Percentiles rank a stretch among this genome's conserved stretches.
phyloP scores from a whole-genome alignment of 192 early-diverging fungal species.

The Funneliformis mosseae region DNA sequence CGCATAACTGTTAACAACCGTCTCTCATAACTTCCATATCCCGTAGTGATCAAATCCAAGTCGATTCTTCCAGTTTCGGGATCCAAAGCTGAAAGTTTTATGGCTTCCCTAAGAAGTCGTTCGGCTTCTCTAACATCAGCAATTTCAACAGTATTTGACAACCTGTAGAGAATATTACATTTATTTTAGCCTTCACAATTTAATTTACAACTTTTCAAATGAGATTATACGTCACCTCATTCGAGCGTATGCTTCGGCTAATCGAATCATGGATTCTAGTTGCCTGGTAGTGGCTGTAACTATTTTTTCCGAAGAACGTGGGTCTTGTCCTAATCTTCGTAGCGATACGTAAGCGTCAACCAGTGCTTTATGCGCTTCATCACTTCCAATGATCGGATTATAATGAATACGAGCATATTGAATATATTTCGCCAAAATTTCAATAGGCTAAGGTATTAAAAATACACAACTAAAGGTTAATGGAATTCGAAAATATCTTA shows the following conservation, averaged over 20 bases:
- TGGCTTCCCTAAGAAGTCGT: conserved; percentile 81
- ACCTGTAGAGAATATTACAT: conserved; percentile 36
- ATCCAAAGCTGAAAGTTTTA: conserved; percentile 91
- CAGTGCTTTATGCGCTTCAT: conserved; percentile 76
- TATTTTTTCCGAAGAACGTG: conserved; percentile 49
- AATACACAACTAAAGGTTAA: conserved; percentile 13
- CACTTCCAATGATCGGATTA: conserved; percentile 61
- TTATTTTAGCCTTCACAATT: not conserved
- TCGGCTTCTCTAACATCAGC: conserved; percentile 89
- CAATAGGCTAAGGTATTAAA: conserved; percentile 60
- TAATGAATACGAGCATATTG: conserved; percentile 79
- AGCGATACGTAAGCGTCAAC: conserved; percentile 83
- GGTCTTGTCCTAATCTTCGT: conserved; percentile 70
- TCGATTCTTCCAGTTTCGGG: conserved; percentile 93
- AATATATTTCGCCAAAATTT: conserved; percentile 90
- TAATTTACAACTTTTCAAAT: not conserved
- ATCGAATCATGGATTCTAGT: conserved; percentile 96
- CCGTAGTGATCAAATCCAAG: conserved; percentile 89
- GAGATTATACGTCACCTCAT: conserved; percentile 59
- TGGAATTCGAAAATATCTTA: not conserved
- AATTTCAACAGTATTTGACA: conserved; percentile 73
- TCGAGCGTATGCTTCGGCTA: conserved; percentile 90
- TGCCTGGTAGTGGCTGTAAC: conserved; percentile 94
- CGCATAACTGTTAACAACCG: conserved; percentile 60
- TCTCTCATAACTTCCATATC: conserved; percentile 79